Percentiles rank a stretch among this genome's conserved stretches.
Evolutionary conservation across 495 filamentous ascomycete species (phyloP).

Genomic region (Penicillium crystallinum): DNA sequence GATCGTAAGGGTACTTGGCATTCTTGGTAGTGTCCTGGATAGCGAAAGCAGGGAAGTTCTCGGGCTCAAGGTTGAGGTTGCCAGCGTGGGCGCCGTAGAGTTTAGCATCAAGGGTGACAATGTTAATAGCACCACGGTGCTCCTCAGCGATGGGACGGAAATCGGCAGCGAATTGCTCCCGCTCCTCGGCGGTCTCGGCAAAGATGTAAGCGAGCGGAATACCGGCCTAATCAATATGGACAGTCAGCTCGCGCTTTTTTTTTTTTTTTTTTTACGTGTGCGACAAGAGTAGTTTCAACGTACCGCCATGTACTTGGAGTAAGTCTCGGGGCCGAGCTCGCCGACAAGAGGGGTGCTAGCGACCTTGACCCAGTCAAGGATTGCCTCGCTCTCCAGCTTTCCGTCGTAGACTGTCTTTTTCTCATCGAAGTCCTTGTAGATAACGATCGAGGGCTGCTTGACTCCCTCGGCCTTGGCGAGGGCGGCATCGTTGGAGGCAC

Average conservation of each 20-base stretch:
- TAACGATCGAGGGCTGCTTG: slow-evolving; percentile 76
- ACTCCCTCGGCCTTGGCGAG: slow-evolving; percentile 88
- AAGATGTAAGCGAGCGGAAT: slow-evolving; percentile 98
- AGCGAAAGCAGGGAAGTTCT: slow-evolving; percentile 94
- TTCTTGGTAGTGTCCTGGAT: slow-evolving; percentile 97
- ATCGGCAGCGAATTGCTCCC: slow-evolving; percentile 64
- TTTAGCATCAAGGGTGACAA: slow-evolving; percentile 96
- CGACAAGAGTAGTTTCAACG: slow-evolving; percentile 22
- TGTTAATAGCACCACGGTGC: slow-evolving; percentile 81
- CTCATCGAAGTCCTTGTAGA: slow-evolving; percentile 98
- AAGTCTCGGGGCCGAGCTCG: slow-evolving; percentile 97
- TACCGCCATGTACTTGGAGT: slow-evolving; percentile 90
- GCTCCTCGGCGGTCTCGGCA: slow-evolving; percentile 87
- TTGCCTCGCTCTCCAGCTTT: slow-evolving; percentile 68
- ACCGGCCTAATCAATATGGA: slow-evolving; percentile 52
- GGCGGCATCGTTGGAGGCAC: slow-evolving; percentile 70
- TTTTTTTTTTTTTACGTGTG: neutral
- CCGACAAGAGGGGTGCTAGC: slow-evolving; percentile 87
- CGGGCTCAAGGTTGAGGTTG: slow-evolving; percentile 95
- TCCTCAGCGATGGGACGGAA: slow-evolving; percentile 52
- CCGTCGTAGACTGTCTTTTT: slow-evolving; percentile 82
- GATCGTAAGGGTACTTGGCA: slow-evolving; percentile 92
- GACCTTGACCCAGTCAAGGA: slow-evolving; percentile 77
- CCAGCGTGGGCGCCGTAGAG: slow-evolving; percentile 90
- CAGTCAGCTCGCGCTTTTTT: slow-evolving; percentile 10